Evolutionary conservation across 176 grass and related monocot genomes (phyloP).

Genomic region (Phoenix roebelenii): DNA sequence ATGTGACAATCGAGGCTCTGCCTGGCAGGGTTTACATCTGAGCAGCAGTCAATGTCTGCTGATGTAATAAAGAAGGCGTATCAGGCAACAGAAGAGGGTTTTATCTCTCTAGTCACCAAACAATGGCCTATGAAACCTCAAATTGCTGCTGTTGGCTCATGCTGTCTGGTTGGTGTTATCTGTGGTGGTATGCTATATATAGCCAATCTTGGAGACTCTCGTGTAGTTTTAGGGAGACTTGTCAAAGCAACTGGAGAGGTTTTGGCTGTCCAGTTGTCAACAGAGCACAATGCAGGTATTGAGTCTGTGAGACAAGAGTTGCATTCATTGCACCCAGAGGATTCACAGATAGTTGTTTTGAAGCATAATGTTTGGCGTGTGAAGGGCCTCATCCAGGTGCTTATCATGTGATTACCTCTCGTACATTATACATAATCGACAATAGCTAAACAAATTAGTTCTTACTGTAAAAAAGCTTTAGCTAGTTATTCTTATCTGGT

Average conservation of each 20-base stretch:
- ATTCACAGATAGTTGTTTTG: conserved; percentile 76
- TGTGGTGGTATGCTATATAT: conserved; percentile 62
- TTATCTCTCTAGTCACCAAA: conserved; percentile 71
- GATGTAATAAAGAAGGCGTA: conserved; percentile 90
- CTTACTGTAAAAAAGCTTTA: too few relatives aligned
- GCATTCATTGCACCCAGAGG: conserved; percentile 69
- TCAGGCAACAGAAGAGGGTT: conserved; percentile 89
- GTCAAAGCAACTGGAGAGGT: conserved; percentile 85
- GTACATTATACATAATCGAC: too few relatives aligned
- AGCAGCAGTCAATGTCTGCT: conserved; percentile 69
- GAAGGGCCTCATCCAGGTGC: conserved; percentile 90
- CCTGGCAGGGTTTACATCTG: conserved; percentile 56
- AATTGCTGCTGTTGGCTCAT: conserved; percentile 84
- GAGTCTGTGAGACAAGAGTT: conserved; percentile 77
- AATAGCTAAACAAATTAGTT: too few relatives aligned
- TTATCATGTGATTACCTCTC: too few relatives aligned
- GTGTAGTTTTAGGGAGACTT: conserved; percentile 60
- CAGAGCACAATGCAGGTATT: conserved; percentile 84
- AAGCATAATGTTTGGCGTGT: conserved; percentile 98
- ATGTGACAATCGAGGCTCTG: neutral
- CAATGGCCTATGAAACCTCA: conserved; percentile 86
- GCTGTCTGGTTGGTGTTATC: conserved; percentile 84
- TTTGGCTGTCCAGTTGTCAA: conserved; percentile 76
- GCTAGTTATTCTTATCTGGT: too few relatives aligned
- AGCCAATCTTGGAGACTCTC: conserved; percentile 81